Conservation (phyloP, 352 stramenopile species). For the Pythium grandisporangium region DNA sequence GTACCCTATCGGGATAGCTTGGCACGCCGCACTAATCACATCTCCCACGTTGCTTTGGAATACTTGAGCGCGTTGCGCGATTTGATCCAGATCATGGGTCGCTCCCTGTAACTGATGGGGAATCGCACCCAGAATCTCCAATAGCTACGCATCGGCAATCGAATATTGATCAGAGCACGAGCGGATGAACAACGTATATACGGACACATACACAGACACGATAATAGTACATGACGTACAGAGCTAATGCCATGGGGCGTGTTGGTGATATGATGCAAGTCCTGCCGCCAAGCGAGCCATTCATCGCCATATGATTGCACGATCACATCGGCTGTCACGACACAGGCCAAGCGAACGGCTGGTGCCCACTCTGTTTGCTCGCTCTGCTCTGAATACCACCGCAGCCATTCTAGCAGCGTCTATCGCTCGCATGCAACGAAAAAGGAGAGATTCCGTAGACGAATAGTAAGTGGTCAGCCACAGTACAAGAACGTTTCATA, state of each 20-base stretch:
- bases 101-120: constrained; percentile 3
- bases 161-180: too few relatives aligned
- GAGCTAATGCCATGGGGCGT: too few relatives aligned
- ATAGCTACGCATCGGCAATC: constrained; percentile 5
- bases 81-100: neutral
- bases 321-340: constrained; percentile 10
- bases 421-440: too few relatives aligned
- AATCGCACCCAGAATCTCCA: constrained; percentile 16
- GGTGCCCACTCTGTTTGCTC: neutral
- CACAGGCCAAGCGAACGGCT: constrained; percentile 9
- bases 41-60: constrained; percentile 5
- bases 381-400: neutral
- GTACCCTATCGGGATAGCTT: constrained; percentile 1
- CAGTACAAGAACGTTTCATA: too few relatives aligned
- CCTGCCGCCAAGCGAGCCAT: constrained; percentile 12
- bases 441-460: too few relatives aligned
- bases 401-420: constrained; percentile 12
- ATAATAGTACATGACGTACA: too few relatives aligned
- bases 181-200: too few relatives aligned
- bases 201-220: too few relatives aligned
- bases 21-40: constrained; percentile 2
- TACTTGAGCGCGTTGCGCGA: neutral
- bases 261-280: too few relatives aligned
- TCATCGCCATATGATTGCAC: constrained; percentile 9
- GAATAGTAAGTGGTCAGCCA: too few relatives aligned